These are phyloP conservation scores for Peronospora farinosa DNA, from an alignment of 352 stramenopile genomes.

Conservation along the genomic window DNA sequence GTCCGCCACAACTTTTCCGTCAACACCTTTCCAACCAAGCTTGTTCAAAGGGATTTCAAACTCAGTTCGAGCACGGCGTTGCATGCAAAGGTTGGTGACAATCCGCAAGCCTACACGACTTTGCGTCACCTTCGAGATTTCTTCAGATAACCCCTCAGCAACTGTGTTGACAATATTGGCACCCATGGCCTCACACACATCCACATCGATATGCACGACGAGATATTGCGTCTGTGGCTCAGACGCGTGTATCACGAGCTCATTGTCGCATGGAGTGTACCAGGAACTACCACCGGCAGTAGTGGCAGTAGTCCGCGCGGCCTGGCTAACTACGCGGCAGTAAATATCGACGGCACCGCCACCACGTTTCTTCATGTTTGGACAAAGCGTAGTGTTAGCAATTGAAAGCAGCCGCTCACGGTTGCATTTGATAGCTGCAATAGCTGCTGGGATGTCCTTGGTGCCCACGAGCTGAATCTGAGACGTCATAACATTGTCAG, in stretches of 20 bases:
- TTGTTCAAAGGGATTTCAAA: slow-evolving; percentile 74
- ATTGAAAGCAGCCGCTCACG: slow-evolving; percentile 55
- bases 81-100: slow-evolving; percentile 86
- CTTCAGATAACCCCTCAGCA: slow-evolving; percentile 67
- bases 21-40: slow-evolving; percentile 77
- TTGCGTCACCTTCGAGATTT: slow-evolving; percentile 60
- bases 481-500: slow-evolving; percentile 83
- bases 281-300: slow-evolving; percentile 28
- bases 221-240: slow-evolving; percentile 42
- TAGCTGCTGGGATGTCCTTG: slow-evolving; percentile 46
- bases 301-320: slow-evolving; percentile 22
- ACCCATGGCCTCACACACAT: slow-evolving; percentile 86
- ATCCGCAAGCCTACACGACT: slow-evolving; percentile 76
- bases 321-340: slow-evolving; percentile 66
- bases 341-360: slow-evolving; percentile 77
- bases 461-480: slow-evolving; percentile 80
- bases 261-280: slow-evolving; percentile 55
- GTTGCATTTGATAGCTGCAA: slow-evolving; percentile 45
- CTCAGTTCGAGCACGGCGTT: slow-evolving; percentile 54
- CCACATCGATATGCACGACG: slow-evolving; percentile 83
- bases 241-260: slow-evolving; percentile 45
- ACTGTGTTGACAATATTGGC: slow-evolving; percentile 88
- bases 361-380: slow-evolving; percentile 83
- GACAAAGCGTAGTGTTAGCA: slow-evolving; percentile 70
- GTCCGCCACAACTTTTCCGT: slow-evolving; percentile 60